Base-by-base conservation (phyloP, 805 yeast species). In the Ogataea corticis region DNA sequence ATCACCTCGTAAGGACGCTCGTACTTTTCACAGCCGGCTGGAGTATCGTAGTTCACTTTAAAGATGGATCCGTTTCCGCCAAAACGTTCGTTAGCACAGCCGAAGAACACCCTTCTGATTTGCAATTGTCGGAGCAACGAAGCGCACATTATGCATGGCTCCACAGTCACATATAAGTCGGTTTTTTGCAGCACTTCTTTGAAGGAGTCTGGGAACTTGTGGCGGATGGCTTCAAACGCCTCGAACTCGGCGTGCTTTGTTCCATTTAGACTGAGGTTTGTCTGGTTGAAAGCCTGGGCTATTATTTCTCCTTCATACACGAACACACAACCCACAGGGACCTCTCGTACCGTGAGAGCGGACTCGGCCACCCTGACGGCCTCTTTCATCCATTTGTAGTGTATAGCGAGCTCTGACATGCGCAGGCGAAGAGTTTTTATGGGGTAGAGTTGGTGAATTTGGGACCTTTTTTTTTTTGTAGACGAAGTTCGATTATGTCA, bases 141-240 rank as follows among this genome's bases (percentile, higher is more conserved):
- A 0, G 97, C 98, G 69, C 99, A 94, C 99, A 94, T 94, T 7
- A 94, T 85, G 62, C 99, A 94, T 0, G 99, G 99, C 65, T 94
- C 99, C 0, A 94, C 97, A 0, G 98, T 90, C 19, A 94, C 99
- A 63, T 90, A 92, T 7, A 94, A 71, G 25, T 80, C 82, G 3
- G 87, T 72, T 19, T 82, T 77, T 31, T 65, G 57, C 56, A 88
- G 79, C 9, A 78, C 62, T 1, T 60, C 50, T 18, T 57, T 51
- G 11, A 52, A 63, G 1, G 39, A 34, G 0, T 52, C 50, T 4
- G 69, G 60, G 35, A 65, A 62, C 27, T 65, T 58, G 4, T 59
- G 51, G 30, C 75, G 62, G 7, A 85, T 76, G 23, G 67, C 62
- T 36, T 81, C 81, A 13, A 89, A 83, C 0, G 92, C 97, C 46